Percentiles rank a stretch among this genome's conserved stretches.
phyloP scores from a whole-genome alignment of 2,329 filamentous ascomycete species.

The Sphaceloma murrayae region DNA sequence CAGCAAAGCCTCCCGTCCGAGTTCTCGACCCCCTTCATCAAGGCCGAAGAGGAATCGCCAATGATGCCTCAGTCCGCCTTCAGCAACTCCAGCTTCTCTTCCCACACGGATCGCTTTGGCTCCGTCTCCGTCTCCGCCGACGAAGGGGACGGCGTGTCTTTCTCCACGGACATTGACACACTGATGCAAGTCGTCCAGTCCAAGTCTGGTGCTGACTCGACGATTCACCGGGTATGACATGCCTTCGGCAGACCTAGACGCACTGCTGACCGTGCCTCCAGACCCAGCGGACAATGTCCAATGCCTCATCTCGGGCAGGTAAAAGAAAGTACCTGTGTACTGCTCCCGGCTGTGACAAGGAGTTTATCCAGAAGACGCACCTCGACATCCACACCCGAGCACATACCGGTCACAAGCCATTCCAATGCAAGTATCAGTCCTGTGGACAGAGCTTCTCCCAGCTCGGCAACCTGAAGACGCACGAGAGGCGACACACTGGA shows the following conservation, averaged over 20 bases:
- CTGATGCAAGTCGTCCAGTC: conserved; percentile 82
- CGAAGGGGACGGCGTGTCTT: conserved; percentile 10
- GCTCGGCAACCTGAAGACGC: conserved; percentile 84
- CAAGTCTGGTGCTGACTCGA: conserved; percentile 36
- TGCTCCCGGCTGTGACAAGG: conserved; percentile 65
- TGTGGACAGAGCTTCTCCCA: conserved; percentile 82
- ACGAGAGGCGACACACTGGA: conserved; percentile 77
- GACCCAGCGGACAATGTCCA: neutral
- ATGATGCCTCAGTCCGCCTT: conserved; percentile 19
- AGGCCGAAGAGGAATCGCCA: conserved; percentile 35
- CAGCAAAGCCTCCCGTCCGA: conserved; percentile 23
- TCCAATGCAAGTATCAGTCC: conserved; percentile 59
- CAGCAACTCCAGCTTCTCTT: conserved; percentile 26
- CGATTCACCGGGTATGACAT: conserved; percentile 5
- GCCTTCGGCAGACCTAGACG: neutral
- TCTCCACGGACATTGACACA: conserved; percentile 25
- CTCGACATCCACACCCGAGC: conserved; percentile 79
- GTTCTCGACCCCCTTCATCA: conserved; percentile 32
- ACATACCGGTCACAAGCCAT: conserved; percentile 85
- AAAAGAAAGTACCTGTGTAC: conserved; percentile 66
- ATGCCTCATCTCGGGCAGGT: conserved; percentile 24
- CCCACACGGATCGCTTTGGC: conserved; percentile 16
- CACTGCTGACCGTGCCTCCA: neutral
- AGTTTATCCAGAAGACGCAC: conserved; percentile 86
- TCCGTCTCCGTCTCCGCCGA: conserved; percentile 3